Percentiles rank a stretch among this genome's conserved stretches.
These are phyloP conservation scores for Arthroderma sp. DNA, from an alignment of 2,329 filamentous ascomycete species.

Conservation along the genomic window DNA sequence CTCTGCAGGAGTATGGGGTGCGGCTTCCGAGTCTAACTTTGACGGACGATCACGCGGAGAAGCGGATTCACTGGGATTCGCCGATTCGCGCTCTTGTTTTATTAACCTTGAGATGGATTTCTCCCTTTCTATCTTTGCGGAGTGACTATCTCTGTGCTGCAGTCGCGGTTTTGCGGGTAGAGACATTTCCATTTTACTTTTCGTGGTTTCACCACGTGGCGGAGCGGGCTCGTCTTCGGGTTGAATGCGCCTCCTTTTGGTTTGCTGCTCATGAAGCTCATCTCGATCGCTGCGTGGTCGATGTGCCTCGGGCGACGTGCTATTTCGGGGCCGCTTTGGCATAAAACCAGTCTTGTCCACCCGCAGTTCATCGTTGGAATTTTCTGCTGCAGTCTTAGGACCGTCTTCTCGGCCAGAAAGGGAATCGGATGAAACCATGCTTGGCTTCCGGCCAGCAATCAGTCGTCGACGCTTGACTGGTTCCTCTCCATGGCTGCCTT, in stretches of 20 bases:
- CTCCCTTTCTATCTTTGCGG: neutral
- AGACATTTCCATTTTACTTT: slow-evolving; percentile 7
- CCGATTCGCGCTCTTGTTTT: neutral
- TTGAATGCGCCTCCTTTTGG: slow-evolving; percentile 31
- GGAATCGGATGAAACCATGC: slow-evolving; percentile 29
- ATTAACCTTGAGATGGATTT: neutral
- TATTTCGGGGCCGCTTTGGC: slow-evolving; percentile 30
- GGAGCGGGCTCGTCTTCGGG: slow-evolving; percentile 25
- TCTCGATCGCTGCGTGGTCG: slow-evolving; percentile 21
- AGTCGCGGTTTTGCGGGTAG: neutral
- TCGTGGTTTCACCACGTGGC: slow-evolving; percentile 11
- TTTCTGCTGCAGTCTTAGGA: slow-evolving; percentile 19
- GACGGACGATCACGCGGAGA: neutral
- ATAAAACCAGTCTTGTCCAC: slow-evolving; percentile 12
- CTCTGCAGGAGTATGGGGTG: slow-evolving; percentile 21
- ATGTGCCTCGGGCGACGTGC: slow-evolving; percentile 28
- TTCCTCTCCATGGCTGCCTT: slow-evolving; percentile 21
- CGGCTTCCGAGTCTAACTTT: slow-evolving; percentile 11
- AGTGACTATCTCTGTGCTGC: neutral
- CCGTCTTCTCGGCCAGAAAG: slow-evolving; percentile 26
- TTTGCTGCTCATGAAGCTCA: slow-evolving; percentile 20
- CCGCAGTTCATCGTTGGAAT: slow-evolving; percentile 14
- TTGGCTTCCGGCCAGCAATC: slow-evolving; percentile 27
- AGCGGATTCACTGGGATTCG: neutral
- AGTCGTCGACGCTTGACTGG: slow-evolving; percentile 26